Evolutionary conservation across 73 alveolate species (phyloP).

Genomic region (Tetrahymena malaccensis): DNA sequence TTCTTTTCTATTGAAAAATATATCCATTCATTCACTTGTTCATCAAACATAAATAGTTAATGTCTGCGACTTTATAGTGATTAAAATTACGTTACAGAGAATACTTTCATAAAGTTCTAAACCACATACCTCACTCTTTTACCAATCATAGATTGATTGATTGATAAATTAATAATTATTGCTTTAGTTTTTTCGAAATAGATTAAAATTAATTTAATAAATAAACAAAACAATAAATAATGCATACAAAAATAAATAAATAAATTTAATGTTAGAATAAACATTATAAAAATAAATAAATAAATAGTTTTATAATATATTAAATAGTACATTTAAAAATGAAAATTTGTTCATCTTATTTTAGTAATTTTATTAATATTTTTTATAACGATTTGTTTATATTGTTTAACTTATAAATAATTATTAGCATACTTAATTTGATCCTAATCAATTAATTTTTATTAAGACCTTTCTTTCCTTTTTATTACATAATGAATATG

Average conservation of each 20-base stretch:
- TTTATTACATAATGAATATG: no score
- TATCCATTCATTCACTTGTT: no score
- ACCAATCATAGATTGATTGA: neutral
- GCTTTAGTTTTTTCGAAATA: neutral
- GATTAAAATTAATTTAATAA: neutral
- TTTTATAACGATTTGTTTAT: neutral
- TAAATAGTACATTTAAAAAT: neutral
- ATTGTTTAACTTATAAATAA: neutral
- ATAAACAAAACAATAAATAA: no score
- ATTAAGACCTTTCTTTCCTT: no score
- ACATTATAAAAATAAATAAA: neutral
- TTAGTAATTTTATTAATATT: neutral
- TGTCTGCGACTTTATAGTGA: no score
- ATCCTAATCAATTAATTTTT: no score
- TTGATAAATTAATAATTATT: no score
- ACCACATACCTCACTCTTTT: neutral
- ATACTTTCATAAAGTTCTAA: no score
- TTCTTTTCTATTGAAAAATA: no score
- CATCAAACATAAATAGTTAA: no score
- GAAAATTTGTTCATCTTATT: neutral
- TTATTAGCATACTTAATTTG: neutral
- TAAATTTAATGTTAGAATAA: neutral
- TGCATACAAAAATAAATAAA: no score
- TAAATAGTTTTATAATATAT: neutral
- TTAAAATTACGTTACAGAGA: no score